Evolutionary conservation across 1,139 yeast species (phyloP).

Genomic region (Yamadazyma conglobata): DNA sequence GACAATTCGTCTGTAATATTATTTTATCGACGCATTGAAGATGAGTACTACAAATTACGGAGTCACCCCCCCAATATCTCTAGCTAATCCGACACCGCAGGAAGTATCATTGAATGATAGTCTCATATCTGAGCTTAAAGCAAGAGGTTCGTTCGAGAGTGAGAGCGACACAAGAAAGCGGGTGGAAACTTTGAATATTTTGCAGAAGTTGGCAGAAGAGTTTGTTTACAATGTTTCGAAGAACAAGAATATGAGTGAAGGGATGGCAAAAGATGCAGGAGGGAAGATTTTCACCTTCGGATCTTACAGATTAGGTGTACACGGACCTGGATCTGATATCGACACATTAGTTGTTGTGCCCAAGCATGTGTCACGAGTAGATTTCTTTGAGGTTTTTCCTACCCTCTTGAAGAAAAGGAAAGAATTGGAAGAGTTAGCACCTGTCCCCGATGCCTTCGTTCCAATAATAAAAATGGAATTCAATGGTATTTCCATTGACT

Average conservation of each 20-base stretch:
- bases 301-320: conserved; percentile 89
- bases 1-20: too few species aligned
- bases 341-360: conserved; percentile 96
- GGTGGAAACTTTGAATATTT: conserved; percentile 62
- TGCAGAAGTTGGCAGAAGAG: conserved; percentile 72
- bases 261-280: conserved; percentile 96
- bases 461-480: conserved; percentile 90
- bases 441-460: conserved; percentile 96
- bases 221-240: conserved; percentile 81
- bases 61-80: conserved; percentile 86
- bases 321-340: conserved; percentile 98
- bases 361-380: conserved; percentile 87
- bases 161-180: conserved; percentile 79
- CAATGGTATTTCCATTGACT: conserved; percentile 85
- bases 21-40: conserved; percentile 1
- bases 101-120: conserved; percentile 74
- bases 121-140: conserved; percentile 73
- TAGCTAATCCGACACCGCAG: conserved; percentile 76
- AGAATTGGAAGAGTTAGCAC: conserved; percentile 83
- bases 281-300: conserved; percentile 96
- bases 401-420: conserved; percentile 62
- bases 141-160: conserved; percentile 85
- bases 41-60: conserved; percentile 51
- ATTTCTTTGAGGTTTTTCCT: conserved; percentile 79
- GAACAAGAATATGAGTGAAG: conserved; percentile 88